A percentile compares a stretch with the other conserved stretches of the same genome.
Conservation (phyloP, 2,329 filamentous ascomycete species). For the Aspergillus pseudoviridinutans region DNA sequence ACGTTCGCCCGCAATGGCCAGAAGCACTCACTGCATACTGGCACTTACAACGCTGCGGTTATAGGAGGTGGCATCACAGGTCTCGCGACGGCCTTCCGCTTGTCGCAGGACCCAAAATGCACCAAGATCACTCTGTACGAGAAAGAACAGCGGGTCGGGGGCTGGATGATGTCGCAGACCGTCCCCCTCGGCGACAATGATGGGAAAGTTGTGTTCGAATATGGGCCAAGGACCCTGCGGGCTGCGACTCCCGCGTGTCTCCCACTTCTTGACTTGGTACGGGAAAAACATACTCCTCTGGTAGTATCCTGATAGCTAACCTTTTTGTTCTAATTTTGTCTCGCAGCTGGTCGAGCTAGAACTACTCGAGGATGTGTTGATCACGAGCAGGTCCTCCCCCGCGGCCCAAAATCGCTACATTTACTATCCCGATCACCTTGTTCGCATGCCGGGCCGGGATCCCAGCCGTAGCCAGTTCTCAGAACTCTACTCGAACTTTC, state of each 20-base stretch:
- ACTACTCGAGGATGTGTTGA: constrained; percentile 54
- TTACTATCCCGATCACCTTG: constrained; percentile 82
- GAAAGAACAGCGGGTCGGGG: constrained; percentile 64
- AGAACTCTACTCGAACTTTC: constrained; percentile 26
- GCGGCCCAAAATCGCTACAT: constrained; percentile 67
- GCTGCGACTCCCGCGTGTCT: constrained; percentile 56
- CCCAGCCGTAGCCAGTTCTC: constrained; percentile 17
- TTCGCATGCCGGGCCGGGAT: constrained; percentile 54
- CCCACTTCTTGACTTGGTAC: constrained; percentile 67
- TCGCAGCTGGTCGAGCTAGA: constrained; percentile 55
- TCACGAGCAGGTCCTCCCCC: constrained; percentile 48
- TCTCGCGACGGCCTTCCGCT: constrained; percentile 71
- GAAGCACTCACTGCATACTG: constrained; percentile 16
- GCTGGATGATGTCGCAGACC: constrained; percentile 72
- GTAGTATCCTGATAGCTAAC: constrained; percentile 1
- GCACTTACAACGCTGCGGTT: constrained; percentile 55
- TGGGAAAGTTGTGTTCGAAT: constrained; percentile 69
- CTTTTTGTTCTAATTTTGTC: constrained; percentile 2
- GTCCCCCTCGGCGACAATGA: constrained; percentile 51
- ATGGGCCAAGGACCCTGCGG: constrained; percentile 74
- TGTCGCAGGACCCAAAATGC: constrained; percentile 63
- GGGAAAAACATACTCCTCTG: constrained; percentile 19
- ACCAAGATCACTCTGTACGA: constrained; percentile 80
- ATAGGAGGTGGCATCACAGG: constrained; percentile 82
- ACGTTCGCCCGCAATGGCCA: constrained; percentile 14